Percentiles rank a stretch among this genome's conserved stretches.
phyloP scores from a whole-genome alignment of 1,284 basidiomycete genomes.

The Volvariella volvacea region DNA sequence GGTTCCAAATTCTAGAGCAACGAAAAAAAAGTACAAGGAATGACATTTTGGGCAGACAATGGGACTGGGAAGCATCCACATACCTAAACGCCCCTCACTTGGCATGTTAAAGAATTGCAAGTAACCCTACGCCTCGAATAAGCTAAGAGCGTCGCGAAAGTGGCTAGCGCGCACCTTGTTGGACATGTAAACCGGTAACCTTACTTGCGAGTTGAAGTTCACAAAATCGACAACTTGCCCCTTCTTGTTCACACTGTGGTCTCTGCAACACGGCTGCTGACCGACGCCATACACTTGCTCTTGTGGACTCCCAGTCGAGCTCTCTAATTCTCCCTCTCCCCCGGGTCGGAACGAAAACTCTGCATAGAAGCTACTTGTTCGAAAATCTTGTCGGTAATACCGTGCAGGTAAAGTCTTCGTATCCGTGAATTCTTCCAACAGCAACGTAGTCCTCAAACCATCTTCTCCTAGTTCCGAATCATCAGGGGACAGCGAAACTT shows the following conservation, averaged over 20 bases:
- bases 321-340: slow-evolving; percentile 18
- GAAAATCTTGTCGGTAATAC: slow-evolving; percentile 30
- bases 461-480: no score
- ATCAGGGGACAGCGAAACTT: slow-evolving; percentile 21
- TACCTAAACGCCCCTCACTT: slow-evolving; percentile 30
- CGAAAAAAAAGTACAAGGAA: neutral
- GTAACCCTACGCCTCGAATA: slow-evolving; percentile 23
- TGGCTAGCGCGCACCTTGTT: slow-evolving; percentile 22
- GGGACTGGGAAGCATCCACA: neutral
- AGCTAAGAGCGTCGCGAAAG: neutral
- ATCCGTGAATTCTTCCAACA: slow-evolving; percentile 20
- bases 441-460: no score
- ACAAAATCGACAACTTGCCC: slow-evolving; percentile 34
- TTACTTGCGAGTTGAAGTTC: slow-evolving; percentile 35
- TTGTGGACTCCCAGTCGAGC: no score
- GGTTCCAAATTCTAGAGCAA: slow-evolving; percentile 26
- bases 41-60: neutral
- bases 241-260: slow-evolving; percentile 36
- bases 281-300: slow-evolving; percentile 27
- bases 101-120: slow-evolving; percentile 36
- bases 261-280: slow-evolving; percentile 34
- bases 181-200: slow-evolving; percentile 34
- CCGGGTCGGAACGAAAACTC: slow-evolving; percentile 26
- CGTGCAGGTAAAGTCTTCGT: slow-evolving; percentile 27
- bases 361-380: slow-evolving; percentile 26